These are phyloP conservation scores for Coffea humblotiana DNA, from an alignment of 305 asterid species.

Conservation along the genomic window DNA sequence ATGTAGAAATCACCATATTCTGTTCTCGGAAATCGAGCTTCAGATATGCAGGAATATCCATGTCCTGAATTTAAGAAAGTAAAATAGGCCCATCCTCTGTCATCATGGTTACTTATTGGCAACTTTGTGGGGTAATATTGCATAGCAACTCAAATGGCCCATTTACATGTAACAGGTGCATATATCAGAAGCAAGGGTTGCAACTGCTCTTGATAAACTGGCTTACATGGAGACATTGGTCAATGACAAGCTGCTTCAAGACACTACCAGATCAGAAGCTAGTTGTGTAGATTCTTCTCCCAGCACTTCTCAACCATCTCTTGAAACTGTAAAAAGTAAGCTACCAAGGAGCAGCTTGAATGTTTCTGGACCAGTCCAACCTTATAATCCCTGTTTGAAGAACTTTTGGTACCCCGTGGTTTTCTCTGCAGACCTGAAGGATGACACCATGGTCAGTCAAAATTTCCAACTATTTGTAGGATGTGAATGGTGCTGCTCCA, in stretches of 20 bases:
- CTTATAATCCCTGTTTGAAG: slow-evolving; percentile 56
- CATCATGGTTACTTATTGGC: neutral
- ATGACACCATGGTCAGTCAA: slow-evolving; percentile 73
- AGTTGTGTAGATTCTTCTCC: slow-evolving; percentile 38
- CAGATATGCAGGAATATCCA: neutral
- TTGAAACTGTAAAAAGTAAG: slow-evolving; percentile 30
- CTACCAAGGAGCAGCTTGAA: slow-evolving; percentile 45
- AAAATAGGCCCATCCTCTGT: neutral
- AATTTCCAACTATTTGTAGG: neutral
- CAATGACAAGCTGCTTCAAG: slow-evolving; percentile 66
- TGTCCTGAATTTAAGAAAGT: neutral
- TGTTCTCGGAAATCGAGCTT: neutral
- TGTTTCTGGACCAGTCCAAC: slow-evolving; percentile 81
- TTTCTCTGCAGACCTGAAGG: slow-evolving; percentile 71
- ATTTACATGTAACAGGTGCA: slow-evolving; percentile 55
- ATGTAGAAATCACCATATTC: neutral
- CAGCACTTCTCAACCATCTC: slow-evolving; percentile 40
- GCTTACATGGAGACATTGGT: slow-evolving; percentile 83
- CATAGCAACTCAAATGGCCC: slow-evolving; percentile 9
- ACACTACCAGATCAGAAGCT: slow-evolving; percentile 42
- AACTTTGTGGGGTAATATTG: neutral
- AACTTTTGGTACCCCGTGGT: slow-evolving; percentile 93
- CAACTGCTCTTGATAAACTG: slow-evolving; percentile 82
- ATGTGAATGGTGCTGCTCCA: neutral
- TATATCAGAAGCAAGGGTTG: slow-evolving; percentile 87